Conservation (phyloP, 2,329 filamentous ascomycete genomes). For the Ascochyta lentis region DNA sequence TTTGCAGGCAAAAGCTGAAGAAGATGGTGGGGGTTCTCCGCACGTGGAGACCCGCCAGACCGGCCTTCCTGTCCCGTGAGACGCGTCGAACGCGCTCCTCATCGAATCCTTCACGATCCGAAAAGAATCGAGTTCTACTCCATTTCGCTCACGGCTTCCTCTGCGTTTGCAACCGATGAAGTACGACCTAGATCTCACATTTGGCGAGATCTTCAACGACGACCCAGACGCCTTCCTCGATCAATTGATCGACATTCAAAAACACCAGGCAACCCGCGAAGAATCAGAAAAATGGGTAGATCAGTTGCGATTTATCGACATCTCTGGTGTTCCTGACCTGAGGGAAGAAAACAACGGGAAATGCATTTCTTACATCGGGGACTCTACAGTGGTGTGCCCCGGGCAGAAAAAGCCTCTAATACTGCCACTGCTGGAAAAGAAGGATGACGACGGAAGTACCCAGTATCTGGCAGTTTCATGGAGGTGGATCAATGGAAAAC, state of each 20-base stretch:
- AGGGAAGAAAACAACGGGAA: background rate
- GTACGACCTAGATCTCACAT: slow-evolving; percentile 24
- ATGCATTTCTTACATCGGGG: background rate
- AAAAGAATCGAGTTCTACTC: background rate
- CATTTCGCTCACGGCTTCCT: background rate
- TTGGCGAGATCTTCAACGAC: slow-evolving; percentile 25
- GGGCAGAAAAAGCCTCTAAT: background rate
- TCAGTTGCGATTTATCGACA: slow-evolving; percentile 22
- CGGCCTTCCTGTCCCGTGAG: background rate
- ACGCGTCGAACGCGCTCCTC: background rate
- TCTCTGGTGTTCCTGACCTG: slow-evolving; percentile 16
- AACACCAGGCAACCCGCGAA: slow-evolving; percentile 10
- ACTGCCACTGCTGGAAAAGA: slow-evolving; percentile 7
- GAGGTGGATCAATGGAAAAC: slow-evolving; percentile 13
- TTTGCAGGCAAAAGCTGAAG: background rate
- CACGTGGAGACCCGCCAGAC: background rate
- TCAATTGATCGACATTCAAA: slow-evolving; percentile 25
- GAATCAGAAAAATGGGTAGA: slow-evolving; percentile 19
- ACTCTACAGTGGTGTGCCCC: background rate
- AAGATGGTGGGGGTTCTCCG: background rate
- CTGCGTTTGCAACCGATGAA: slow-evolving; percentile 7
- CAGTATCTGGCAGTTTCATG: slow-evolving; percentile 30
- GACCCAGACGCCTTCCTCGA: slow-evolving; percentile 14
- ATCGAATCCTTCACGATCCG: background rate
- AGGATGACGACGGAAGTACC: slow-evolving; percentile 1